A percentile compares a stretch with the other conserved stretches of the same genome.
Conservation (phyloP, 176 grass and related monocot species). For the Tillandsia fasciculata region DNA sequence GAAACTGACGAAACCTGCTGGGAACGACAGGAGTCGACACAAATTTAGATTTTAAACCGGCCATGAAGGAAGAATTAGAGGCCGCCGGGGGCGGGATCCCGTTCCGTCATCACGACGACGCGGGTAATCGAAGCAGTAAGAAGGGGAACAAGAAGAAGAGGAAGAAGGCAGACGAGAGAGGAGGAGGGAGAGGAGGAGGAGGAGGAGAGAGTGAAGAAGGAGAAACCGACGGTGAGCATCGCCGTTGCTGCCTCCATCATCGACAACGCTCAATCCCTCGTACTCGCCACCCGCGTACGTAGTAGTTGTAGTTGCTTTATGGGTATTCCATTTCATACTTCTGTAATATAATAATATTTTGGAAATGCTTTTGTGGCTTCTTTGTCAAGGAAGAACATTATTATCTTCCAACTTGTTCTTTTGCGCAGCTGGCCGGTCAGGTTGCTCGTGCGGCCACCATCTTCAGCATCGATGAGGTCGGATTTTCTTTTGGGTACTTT, state of each 20-base stretch:
- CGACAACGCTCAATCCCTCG: conserved; percentile 87
- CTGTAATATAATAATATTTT: too few species aligned
- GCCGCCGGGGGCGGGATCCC: too few species aligned
- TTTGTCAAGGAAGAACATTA: neutral
- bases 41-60: neutral
- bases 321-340: too few species aligned
- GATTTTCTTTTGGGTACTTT: neutral
- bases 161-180: conserved; percentile 5
- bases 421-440: conserved; percentile 67
- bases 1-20: too few species aligned
- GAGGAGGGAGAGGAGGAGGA: neutral
- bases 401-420: neutral
- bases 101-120: neutral
- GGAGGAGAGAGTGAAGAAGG: neutral
- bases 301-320: conserved; percentile 8
- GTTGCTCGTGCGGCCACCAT: conserved; percentile 75
- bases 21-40: too few species aligned
- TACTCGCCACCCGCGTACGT: conserved; percentile 81
- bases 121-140: neutral
- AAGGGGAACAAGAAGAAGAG: conserved; percentile 27
- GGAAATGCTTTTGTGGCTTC: neutral
- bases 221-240: conserved; percentile 68
- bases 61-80: neutral
- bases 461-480: conserved; percentile 85
- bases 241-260: conserved; percentile 76